These are phyloP conservation scores for Scleroderma citrinum DNA, from an alignment of 768 basidiomycete genomes.

Conservation along the genomic window DNA sequence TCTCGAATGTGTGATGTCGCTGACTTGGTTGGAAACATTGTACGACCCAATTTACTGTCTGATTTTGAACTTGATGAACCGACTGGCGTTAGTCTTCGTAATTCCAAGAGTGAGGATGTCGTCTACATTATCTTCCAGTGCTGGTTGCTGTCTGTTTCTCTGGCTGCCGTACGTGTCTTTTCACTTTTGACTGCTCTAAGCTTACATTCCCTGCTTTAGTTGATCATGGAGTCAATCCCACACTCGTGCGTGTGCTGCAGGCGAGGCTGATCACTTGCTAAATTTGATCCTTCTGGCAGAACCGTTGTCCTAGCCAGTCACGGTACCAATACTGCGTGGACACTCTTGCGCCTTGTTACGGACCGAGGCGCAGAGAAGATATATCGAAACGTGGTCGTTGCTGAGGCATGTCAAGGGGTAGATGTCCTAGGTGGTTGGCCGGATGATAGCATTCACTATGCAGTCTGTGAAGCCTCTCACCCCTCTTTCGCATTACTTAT, in stretches of 20 bases:
- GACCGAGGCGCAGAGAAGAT: conserved; percentile 25
- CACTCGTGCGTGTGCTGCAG: conserved; percentile 33
- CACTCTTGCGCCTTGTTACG: conserved; percentile 35
- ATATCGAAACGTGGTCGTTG: conserved; percentile 33
- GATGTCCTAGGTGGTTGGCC: conserved; percentile 42
- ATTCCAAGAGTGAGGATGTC: conserved; percentile 41
- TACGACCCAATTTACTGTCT: conserved; percentile 19
- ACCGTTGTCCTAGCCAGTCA: conserved; percentile 40
- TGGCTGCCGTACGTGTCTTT: conserved; percentile 37
- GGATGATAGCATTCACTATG: conserved; percentile 20
- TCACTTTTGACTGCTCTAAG: not conserved
- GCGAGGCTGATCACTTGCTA: not conserved
- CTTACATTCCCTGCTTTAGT: conserved; percentile 23
- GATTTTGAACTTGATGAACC: not conserved
- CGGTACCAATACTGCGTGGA: conserved; percentile 42
- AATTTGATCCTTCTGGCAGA: conserved; percentile 7
- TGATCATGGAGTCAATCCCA: conserved; percentile 47
- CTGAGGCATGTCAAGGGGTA: conserved; percentile 33
- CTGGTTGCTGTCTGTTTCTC: conserved; percentile 42
- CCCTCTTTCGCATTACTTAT: not conserved
- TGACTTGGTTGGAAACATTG: conserved; percentile 43
- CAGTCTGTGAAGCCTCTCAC: conserved; percentile 26
- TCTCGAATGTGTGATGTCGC: conserved; percentile 34
- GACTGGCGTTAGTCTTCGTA: conserved; percentile 14
- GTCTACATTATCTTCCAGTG: conserved; percentile 40